Percentiles rank a stretch among this genome's conserved stretches.
Evolutionary conservation across 805 yeast genomes (phyloP).

Genomic region (Metschnikowia kofuensis): DNA sequence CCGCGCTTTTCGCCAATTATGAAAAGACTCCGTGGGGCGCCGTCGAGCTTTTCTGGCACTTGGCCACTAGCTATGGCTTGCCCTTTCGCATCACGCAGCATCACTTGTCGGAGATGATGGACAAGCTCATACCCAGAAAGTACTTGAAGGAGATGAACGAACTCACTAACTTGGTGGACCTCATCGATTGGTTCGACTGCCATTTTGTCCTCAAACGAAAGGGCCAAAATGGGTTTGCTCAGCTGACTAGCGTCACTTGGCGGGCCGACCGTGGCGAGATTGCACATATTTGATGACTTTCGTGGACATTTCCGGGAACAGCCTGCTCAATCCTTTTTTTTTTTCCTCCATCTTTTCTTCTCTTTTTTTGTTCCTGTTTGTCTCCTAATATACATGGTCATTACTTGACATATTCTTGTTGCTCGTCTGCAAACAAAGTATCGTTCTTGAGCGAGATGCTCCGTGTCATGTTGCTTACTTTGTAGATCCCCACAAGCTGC

Average conservation of each 20-base stretch:
- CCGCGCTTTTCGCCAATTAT: constrained; percentile 80
- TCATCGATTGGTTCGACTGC: constrained; percentile 80
- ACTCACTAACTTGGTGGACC: constrained; percentile 51
- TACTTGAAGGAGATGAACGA: constrained; percentile 58
- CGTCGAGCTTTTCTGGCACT: constrained; percentile 78
- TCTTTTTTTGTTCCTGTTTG: not conserved
- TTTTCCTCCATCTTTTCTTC: not conserved
- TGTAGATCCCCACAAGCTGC: constrained; percentile 92
- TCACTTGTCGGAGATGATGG: constrained; percentile 85
- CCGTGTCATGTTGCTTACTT: constrained; percentile 84
- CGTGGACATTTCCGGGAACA: not conserved
- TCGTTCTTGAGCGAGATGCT: constrained; percentile 75
- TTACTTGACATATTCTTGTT: not conserved
- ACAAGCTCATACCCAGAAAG: constrained; percentile 39
- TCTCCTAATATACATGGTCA: not conserved
- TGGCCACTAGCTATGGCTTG: constrained; percentile 73
- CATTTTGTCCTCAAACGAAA: constrained; percentile 63
- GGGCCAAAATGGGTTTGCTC: constrained; percentile 70
- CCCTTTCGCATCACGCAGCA: constrained; percentile 85
- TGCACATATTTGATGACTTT: constrained; percentile 10
- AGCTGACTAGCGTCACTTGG: constrained; percentile 37
- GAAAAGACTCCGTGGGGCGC: constrained; percentile 86
- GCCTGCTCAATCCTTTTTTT: too few relatives aligned
- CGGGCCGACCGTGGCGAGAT: constrained; percentile 13
- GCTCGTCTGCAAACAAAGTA: constrained; percentile 35